Evolutionary conservation across 768 basidiomycete genomes (phyloP).

Genomic region (Suillus variegatus): DNA sequence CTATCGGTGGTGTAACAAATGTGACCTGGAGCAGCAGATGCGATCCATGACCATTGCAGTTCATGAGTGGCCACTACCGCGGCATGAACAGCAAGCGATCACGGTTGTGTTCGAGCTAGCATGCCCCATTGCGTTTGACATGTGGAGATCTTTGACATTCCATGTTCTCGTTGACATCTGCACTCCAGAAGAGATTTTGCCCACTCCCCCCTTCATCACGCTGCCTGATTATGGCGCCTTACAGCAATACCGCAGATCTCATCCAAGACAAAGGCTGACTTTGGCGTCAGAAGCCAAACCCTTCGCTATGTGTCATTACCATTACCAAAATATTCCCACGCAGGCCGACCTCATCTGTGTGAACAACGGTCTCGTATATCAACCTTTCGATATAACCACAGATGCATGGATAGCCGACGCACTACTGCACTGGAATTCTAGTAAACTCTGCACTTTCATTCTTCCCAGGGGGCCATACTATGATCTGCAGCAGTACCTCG

Average conservation of each 20-base stretch:
- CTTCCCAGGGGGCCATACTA: slow-evolving; percentile 36
- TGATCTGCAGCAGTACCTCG: slow-evolving; percentile 37
- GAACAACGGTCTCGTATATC: slow-evolving; percentile 36
- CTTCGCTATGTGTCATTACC: slow-evolving; percentile 20
- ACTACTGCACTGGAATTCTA: not conserved
- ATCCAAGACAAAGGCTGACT: slow-evolving; percentile 21
- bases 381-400: slow-evolving; percentile 31
- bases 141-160: slow-evolving; percentile 47
- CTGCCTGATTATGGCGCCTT: slow-evolving; percentile 19
- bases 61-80: slow-evolving; percentile 51
- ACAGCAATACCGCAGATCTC: slow-evolving; percentile 15
- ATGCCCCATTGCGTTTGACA: slow-evolving; percentile 39
- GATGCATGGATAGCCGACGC: slow-evolving; percentile 19
- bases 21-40: slow-evolving; percentile 22
- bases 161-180: slow-evolving; percentile 40
- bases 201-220: slow-evolving; percentile 13
- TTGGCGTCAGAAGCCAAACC: slow-evolving; percentile 27
- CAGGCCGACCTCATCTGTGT: slow-evolving; percentile 22
- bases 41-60: slow-evolving; percentile 31
- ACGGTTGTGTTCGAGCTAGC: slow-evolving; percentile 44
- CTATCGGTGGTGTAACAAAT: slow-evolving; percentile 28
- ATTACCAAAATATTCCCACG: slow-evolving; percentile 15
- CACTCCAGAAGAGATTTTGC: slow-evolving; percentile 11
- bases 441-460: slow-evolving; percentile 31
- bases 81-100: slow-evolving; percentile 20